phyloP scores from a whole-genome alignment of 805 yeast genomes.

The Lachancea thermotolerans region DNA sequence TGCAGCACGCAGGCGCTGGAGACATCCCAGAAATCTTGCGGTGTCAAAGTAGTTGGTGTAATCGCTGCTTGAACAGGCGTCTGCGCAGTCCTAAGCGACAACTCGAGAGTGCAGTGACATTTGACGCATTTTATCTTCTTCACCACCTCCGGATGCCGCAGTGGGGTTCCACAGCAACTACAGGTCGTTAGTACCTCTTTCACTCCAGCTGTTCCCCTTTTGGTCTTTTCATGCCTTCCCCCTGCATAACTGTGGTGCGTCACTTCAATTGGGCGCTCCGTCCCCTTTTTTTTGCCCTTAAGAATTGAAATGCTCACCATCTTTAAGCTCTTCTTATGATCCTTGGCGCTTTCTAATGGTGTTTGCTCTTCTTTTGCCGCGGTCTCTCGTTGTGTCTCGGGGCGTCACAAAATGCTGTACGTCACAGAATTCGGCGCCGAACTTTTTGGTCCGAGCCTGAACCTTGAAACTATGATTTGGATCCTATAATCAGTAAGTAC shows the following conservation, averaged over 20 bases:
- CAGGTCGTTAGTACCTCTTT: slow-evolving; percentile 21
- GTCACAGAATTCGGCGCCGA: too few relatives aligned
- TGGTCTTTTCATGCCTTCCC: neutral
- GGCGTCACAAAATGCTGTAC: too few relatives aligned
- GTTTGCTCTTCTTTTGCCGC: too few relatives aligned
- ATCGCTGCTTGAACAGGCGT: neutral
- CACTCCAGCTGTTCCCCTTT: neutral
- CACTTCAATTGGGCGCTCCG: neutral
- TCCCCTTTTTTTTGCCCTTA: neutral
- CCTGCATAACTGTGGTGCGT: slow-evolving; percentile 2
- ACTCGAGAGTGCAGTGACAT: slow-evolving; percentile 45
- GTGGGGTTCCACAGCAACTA: slow-evolving; percentile 41
- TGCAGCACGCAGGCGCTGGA: neutral
- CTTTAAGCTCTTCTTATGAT: neutral
- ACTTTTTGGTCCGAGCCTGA: too few relatives aligned
- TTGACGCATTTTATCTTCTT: slow-evolving; percentile 50
- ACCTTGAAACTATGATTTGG: too few relatives aligned
- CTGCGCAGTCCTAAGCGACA: neutral
- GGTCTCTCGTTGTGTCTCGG: too few relatives aligned
- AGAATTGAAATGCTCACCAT: slow-evolving; percentile 1
- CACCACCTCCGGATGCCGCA: slow-evolving; percentile 34
- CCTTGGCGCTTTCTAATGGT: neutral
- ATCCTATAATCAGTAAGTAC: too few relatives aligned
- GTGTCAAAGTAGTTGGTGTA: neutral
- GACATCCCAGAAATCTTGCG: neutral